These are phyloP conservation scores for Hippophae gyantsensis DNA, from an alignment of 306 rosid genomes.

Conservation along the genomic window DNA sequence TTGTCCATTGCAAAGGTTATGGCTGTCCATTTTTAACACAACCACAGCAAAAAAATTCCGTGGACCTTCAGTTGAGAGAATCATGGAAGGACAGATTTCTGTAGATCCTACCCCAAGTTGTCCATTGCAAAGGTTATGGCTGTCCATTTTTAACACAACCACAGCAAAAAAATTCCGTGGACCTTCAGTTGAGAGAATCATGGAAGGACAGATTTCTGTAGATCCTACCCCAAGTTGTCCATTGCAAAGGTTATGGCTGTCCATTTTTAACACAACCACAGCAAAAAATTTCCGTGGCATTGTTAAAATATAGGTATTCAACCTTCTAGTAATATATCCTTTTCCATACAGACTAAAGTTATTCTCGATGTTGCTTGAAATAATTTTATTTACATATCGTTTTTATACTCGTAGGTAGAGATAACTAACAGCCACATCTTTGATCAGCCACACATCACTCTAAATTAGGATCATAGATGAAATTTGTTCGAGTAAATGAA, in stretches of 20 bases:
- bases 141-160: conserved; percentile 23
- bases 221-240: conserved; percentile 25
- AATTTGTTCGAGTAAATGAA: no score
- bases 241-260: conserved; percentile 38
- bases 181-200: conserved; percentile 40
- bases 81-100: conserved; percentile 33
- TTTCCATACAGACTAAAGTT: not conserved
- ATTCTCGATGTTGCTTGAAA: not conserved
- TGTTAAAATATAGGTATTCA: conserved; percentile 5
- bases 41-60: conserved; percentile 10
- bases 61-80: conserved; percentile 49
- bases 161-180: conserved; percentile 19
- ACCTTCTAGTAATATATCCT: not conserved
- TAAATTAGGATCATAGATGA: no score
- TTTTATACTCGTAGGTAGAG: conserved; percentile 17
- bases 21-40: conserved; percentile 32
- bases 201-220: conserved; percentile 34
- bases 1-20: conserved; percentile 36
- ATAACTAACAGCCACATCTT: not conserved
- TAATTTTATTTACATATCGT: not conserved
- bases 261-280: conserved; percentile 23
- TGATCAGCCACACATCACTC: conserved; percentile 1
- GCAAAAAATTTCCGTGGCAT: conserved; percentile 1
- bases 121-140: conserved; percentile 42
- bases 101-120: conserved; percentile 20